A percentile compares a stretch with the other conserved stretches of the same genome.
phyloP scores from a whole-genome alignment of 352 stramenopile species.

The Phytophthora ramorum region DNA sequence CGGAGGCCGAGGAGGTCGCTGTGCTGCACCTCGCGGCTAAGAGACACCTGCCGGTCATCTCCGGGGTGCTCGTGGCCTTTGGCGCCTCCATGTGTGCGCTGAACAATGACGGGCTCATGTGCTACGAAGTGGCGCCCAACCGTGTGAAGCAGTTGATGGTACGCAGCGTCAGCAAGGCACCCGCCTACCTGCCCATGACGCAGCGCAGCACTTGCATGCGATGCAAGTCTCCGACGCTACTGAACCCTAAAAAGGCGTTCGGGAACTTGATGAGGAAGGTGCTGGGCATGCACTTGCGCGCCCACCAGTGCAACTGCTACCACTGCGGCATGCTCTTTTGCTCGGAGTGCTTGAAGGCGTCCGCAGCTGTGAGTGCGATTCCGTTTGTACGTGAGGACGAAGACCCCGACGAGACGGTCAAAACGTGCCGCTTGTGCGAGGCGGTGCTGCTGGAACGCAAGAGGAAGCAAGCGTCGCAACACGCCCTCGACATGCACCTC shows the following conservation, averaged over 20 bases:
- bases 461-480: constrained; percentile 57
- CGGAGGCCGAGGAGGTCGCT: constrained; percentile 66
- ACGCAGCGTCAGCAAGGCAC: constrained; percentile 59
- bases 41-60: constrained; percentile 59
- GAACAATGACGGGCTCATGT: constrained; percentile 80
- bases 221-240: constrained; percentile 57
- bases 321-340: constrained; percentile 85
- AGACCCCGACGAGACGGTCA: constrained; percentile 55
- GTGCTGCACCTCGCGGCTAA: constrained; percentile 67
- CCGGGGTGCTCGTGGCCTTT: constrained; percentile 66
- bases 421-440: constrained; percentile 73
- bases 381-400: constrained; percentile 66
- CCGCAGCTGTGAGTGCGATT: constrained; percentile 51
- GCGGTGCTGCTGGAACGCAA: constrained; percentile 64
- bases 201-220: constrained; percentile 80
- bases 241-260: constrained; percentile 55
- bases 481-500: constrained; percentile 63
- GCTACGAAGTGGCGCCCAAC: constrained; percentile 73
- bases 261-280: constrained; percentile 67
- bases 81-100: constrained; percentile 66
- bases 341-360: constrained; percentile 64
- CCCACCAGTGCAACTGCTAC: constrained; percentile 81
- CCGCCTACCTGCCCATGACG: constrained; percentile 52
- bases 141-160: constrained; percentile 77
- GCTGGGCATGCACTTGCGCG: constrained; percentile 49